A percentile compares a stretch with the other conserved stretches of the same genome.
These are phyloP conservation scores for Dorcoceras hygrometricum DNA, from an alignment of 257 asterid species.

Conservation along the genomic window DNA sequence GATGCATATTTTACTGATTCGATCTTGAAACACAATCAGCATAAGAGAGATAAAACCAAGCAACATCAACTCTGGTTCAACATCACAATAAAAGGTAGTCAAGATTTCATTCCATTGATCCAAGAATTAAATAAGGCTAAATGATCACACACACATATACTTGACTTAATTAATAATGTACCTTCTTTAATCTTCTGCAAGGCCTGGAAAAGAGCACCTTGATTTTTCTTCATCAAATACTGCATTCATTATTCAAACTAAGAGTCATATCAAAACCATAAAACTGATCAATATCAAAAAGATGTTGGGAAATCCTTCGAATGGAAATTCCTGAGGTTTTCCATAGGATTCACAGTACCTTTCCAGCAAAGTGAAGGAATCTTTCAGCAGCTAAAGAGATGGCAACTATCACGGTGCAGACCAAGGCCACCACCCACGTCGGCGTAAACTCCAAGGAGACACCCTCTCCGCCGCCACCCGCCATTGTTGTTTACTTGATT, in stretches of 20 bases:
- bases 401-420: slow-evolving; percentile 59
- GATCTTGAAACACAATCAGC: slow-evolving; percentile 44
- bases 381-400: slow-evolving; percentile 58
- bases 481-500: too few species aligned
- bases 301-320: too few species aligned
- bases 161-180: neutral
- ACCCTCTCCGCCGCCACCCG: slow-evolving; percentile 41
- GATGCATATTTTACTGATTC: slow-evolving; percentile 45
- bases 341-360: slow-evolving; percentile 30
- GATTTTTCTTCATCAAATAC: slow-evolving; percentile 53
- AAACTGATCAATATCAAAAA: neutral
- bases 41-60: slow-evolving; percentile 71
- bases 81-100: neutral
- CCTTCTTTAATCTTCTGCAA: slow-evolving; percentile 76
- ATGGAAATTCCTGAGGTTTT: neutral
- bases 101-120: neutral
- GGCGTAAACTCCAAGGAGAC: slow-evolving; percentile 52
- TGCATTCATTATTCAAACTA: slow-evolving; percentile 26
- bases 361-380: slow-evolving; percentile 54
- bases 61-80: slow-evolving; percentile 71
- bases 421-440: slow-evolving; percentile 68
- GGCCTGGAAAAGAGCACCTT: slow-evolving; percentile 55
- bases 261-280: neutral
- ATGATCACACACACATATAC: neutral
- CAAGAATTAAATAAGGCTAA: neutral